Base-by-base conservation (phyloP, 805 yeast genomes). In the Metschnikowia anglica region DNA sequence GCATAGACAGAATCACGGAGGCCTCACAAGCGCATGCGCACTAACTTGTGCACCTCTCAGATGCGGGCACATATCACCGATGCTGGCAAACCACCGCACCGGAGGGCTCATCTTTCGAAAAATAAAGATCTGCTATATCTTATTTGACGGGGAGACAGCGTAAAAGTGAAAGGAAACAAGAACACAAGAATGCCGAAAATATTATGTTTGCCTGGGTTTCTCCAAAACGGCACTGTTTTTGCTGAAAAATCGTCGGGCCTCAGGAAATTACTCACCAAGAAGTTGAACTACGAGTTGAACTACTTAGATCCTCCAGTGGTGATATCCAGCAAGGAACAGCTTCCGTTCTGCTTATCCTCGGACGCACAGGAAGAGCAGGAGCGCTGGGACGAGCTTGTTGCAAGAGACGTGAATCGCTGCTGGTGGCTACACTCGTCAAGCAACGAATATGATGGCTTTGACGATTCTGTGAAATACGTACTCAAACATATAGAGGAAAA, bases 181-280 rank as follows among this genome's bases (percentile, higher is more conserved):
- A 25, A 11, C n/a, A 7, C 7, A 25, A 25, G 8, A 26, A 51
- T 52, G 54, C 50, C 55, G 10, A 48, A 47, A 37, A 37, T 63
- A 27, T 55, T 63, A 27, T 62, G 66, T 37, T 56, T 70, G 19
- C 72, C 72, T 15, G 74, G 74, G 2, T 70, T 54, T 48, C 52
- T 70, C 16, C 74, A 70, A 41, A 61, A 58, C 37, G 72, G 66
- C 15, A 53, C 51, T 33, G 37, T 59, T 3, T 51, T 70, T 15
- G 66, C 67, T 1, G 64, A 60, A 28, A 66, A 65, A 40, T 53
- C 68, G 6, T 56, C 68, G 10, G 68, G 63, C 0, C 41, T 68
- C 13, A 43, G 65, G 13, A 64, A 60, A 44, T 41, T 52, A 11
- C 56, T 63, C 43, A 59, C 60, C 11, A 62, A 63, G 42, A 51